Evolutionary conservation across 768 basidiomycete genomes (phyloP).

Genomic region (Pilatotrama ljubarskyi): DNA sequence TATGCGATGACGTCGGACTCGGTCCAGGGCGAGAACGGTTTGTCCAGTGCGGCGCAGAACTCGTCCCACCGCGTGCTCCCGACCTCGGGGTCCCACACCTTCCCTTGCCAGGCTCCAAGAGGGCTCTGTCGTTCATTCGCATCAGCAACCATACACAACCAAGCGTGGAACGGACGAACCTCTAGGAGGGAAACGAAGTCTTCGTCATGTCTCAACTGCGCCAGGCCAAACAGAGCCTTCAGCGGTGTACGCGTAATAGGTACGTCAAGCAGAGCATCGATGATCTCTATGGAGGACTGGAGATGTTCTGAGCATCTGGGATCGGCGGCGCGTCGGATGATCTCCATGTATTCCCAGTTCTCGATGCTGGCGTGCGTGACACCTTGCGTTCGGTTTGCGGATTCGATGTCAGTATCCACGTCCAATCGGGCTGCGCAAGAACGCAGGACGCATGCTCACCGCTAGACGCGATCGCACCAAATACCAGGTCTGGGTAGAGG

Average conservation of each 20-base stretch:
- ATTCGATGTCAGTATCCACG: not conserved
- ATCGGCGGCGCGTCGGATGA: constrained; percentile 71
- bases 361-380: constrained; percentile 83
- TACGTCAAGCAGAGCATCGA: constrained; percentile 59
- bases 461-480: constrained; percentile 86
- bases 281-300: constrained; percentile 52
- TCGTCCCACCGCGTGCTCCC: constrained; percentile 62
- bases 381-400: constrained; percentile 38
- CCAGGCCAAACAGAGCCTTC: constrained; percentile 78
- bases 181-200: constrained; percentile 75
- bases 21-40: constrained; percentile 20
- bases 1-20: constrained; percentile 37
- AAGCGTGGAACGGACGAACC: constrained; percentile 36
- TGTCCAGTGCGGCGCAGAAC: constrained; percentile 61
- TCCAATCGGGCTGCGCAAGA: not conserved
- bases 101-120: constrained; percentile 75
- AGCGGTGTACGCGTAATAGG: constrained; percentile 49
- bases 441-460: constrained; percentile 43
- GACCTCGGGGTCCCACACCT: constrained; percentile 82
- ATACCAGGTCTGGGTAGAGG: constrained; percentile 86
- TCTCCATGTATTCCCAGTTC: constrained; percentile 89
- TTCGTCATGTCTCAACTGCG: constrained; percentile 64
- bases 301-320: constrained; percentile 59
- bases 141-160: not conserved
- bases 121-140: constrained; percentile 43